phyloP scores from a whole-genome alignment of 202 grass and related monocot genomes.

The Dendrocalamus latiflorus region DNA sequence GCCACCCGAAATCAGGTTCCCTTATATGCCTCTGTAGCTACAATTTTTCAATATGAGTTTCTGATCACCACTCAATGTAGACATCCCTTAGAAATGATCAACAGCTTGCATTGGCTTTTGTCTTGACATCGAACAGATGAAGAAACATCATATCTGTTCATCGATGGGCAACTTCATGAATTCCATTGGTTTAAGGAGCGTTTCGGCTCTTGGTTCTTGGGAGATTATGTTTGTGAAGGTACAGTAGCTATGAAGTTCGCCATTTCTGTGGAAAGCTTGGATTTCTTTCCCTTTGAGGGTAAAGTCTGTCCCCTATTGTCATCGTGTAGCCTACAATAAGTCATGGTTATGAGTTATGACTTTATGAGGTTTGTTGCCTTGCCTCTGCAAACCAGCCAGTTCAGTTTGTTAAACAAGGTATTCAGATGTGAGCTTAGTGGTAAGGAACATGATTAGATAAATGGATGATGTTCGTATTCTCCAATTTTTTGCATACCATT shows the following conservation, averaged over 20 bases:
- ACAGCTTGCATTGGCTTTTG: neutral
- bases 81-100: neutral
- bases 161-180: conserved; percentile 57
- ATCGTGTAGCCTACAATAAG: no score
- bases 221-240: conserved; percentile 97
- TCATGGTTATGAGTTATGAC: no score
- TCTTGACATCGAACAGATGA: conserved; percentile 50
- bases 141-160: conserved; percentile 54
- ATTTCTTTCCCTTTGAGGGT: no score
- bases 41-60: neutral
- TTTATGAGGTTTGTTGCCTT: no score
- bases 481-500: neutral
- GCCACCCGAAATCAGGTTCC: conserved; percentile 68
- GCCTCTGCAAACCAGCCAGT: no score
- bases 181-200: conserved; percentile 91
- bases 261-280: neutral
- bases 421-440: neutral
- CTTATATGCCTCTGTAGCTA: neutral
- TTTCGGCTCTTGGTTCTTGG: no score
- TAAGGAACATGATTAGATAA: neutral
- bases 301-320: no score
- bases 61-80: neutral
- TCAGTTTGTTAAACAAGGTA: neutral
- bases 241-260: conserved; percentile 4
- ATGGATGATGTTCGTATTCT: neutral